These are phyloP conservation scores for Emergomyces pasteurianus DNA, from an alignment of 2,329 filamentous ascomycete species.

Conservation along the genomic window DNA sequence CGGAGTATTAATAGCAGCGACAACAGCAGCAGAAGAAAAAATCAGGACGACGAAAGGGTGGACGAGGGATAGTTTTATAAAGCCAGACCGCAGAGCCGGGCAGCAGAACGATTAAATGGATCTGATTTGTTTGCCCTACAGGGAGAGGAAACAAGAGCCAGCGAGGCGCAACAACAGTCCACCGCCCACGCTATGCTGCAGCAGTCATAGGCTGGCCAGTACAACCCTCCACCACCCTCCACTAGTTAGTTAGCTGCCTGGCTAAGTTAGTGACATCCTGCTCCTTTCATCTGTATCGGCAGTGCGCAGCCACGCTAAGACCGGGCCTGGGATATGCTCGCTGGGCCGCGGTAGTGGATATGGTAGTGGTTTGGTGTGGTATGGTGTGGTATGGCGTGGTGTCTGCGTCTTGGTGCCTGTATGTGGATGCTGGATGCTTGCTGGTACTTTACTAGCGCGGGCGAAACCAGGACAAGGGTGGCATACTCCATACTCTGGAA, in stretches of 20 bases:
- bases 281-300: neutral
- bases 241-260: neutral
- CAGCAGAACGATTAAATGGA: neutral
- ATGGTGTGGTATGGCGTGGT: neutral
- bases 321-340: neutral
- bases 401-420: neutral
- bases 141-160: neutral
- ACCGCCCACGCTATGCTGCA: neutral
- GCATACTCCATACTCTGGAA: neutral
- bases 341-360: neutral
- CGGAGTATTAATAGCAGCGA: neutral
- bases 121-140: slow-evolving; percentile 1
- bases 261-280: neutral
- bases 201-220: neutral
- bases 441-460: neutral
- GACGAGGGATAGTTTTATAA: neutral
- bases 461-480: neutral
- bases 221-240: neutral
- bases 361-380: neutral
- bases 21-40: no score
- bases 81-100: neutral
- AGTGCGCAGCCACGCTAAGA: neutral
- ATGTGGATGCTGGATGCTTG: neutral
- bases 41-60: neutral
- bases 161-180: neutral